Evolutionary conservation across 2,329 filamentous ascomycete genomes (phyloP), one percentile per base, ranked within the genome.

Genomic region (Trichophaea hybrida): DNA sequence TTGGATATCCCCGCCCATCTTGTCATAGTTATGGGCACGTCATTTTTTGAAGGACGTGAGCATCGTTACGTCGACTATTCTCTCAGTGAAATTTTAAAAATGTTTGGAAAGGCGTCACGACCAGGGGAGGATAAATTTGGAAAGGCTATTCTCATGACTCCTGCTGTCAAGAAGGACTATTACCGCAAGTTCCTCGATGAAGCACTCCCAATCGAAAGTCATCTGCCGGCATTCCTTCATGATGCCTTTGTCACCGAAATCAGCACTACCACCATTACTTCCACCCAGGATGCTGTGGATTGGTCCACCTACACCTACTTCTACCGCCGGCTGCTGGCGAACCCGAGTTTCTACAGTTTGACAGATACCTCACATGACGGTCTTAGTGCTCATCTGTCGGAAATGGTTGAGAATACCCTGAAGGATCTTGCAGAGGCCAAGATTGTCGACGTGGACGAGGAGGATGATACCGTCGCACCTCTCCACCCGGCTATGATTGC

Each of bases 271-370:
- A 94, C 90, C 72, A 93, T 98, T 62, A 83, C 88, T 68, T 95
- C 90, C 10, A 94, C 89, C 12, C 93, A 97, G 68, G 91, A 97
- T 74, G 93, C 91, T 8, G 90, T 98, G 67, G 94, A 95, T 73
- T 98, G 93, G 93, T 88, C 89, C 40, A 97, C 93, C 0, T 97
- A 96, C 71, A 96, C 91, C 8, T 98, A 95, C 75, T 96, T 97
- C 75, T 98, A 98, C 75, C 85, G 93, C 48, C 85, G 93, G 60
- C 79, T 98, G 40, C 79, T 97, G 38, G 90, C 91, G 34, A 98
- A 98, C 71, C 93, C 93, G 6, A 96, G 88, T 73, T 98, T 90
- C 76, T 98, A 98, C 75, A 87, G 88, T 67, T 76, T 98, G 62
- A 84, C 84, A 13, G 88, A 90, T 70, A 87, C 88, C 3, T 90